Evolutionary conservation across 768 basidiomycete species (phyloP), one percentile per base, ranked within the genome.

Genomic region (Collybia nuda): DNA sequence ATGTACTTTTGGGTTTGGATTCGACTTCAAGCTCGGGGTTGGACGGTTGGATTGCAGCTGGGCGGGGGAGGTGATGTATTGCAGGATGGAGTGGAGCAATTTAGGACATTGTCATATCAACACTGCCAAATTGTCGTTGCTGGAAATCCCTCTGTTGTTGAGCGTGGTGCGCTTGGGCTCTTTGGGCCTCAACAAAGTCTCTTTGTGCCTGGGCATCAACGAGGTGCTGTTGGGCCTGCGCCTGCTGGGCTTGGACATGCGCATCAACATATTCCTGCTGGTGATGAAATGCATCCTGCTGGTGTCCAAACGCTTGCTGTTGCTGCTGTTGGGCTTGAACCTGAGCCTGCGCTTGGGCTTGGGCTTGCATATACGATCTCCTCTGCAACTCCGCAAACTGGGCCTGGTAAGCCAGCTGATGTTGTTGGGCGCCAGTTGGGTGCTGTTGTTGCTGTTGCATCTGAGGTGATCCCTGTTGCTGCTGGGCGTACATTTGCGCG

Each of bases 351-450:
- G 50, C 52, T 55, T 63, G 61, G 43, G 52, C 64, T 41, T 69
- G 67, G 36, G 57, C 57, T 41, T 69, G 70, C 46, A 71, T 52
- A 52, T 71, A 69, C 39, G 73, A 67, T 28, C 56, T 42, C 52
- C 53, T 23, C 54, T 62, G 60, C 45, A 57, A 28, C 52, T 61
- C 57, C 41, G 52, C 50, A 54, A 62, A 62, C 56, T 62, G 60
- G 39, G 52, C 52, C 26, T 59, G 60, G 29, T 60, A 58, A 47
- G 59, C 52, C 53, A 55, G n/a, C 45, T 60, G 47, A 32, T 54
- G 47, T 26, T 58, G 49, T 29, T 56, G 54, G 11, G 41, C 6
- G 32, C 42, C n/a, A 48, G 41, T 19, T 26, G 48, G 26, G 54
- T 45, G 36, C 47, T 48, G 53, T 26, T 53, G 56, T 40, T 53